Evolutionary conservation across 495 filamentous ascomycete genomes (phyloP).

Genomic region (Penicillium fimorum): DNA sequence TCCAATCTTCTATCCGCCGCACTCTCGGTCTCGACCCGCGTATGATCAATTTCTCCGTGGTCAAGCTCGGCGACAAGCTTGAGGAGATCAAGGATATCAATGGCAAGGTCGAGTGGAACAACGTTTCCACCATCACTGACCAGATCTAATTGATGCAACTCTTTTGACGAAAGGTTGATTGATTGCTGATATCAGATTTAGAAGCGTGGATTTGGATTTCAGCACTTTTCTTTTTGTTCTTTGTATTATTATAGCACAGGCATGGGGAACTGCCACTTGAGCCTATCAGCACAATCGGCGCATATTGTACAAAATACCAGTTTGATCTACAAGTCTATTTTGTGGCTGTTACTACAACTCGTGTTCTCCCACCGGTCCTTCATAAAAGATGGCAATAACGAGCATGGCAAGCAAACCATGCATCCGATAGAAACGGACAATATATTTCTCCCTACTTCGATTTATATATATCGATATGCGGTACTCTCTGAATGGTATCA

Average conservation of each 20-base stretch:
- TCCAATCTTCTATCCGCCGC: constrained; percentile 68
- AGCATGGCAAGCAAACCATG: background rate
- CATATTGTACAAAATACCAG: constrained; percentile 36
- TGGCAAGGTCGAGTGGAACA: constrained; percentile 61
- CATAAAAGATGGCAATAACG: too few relatives aligned
- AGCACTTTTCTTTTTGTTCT: constrained; percentile 23
- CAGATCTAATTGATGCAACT: constrained; percentile 21
- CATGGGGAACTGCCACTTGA: constrained; percentile 27
- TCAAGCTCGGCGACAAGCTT: constrained; percentile 81
- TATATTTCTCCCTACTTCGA: background rate
- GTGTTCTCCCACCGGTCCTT: background rate
- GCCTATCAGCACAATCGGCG: constrained; percentile 42
- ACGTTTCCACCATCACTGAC: constrained; percentile 30
- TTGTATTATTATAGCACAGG: constrained; percentile 37
- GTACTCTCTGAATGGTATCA: background rate
- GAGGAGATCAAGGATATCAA: constrained; percentile 62
- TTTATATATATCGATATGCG: background rate
- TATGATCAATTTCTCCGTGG: constrained; percentile 80
- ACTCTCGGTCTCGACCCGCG: constrained; percentile 85
- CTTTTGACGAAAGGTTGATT: background rate
- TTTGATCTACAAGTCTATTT: constrained; percentile 18
- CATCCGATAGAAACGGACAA: background rate
- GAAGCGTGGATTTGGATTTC: constrained; percentile 17
- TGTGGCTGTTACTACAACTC: background rate
- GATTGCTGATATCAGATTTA: constrained; percentile 14